Evolutionary conservation across 2,329 filamentous ascomycete species (phyloP), one percentile per base, ranked within the genome.

Genomic region (Monosporascus sp.): DNA sequence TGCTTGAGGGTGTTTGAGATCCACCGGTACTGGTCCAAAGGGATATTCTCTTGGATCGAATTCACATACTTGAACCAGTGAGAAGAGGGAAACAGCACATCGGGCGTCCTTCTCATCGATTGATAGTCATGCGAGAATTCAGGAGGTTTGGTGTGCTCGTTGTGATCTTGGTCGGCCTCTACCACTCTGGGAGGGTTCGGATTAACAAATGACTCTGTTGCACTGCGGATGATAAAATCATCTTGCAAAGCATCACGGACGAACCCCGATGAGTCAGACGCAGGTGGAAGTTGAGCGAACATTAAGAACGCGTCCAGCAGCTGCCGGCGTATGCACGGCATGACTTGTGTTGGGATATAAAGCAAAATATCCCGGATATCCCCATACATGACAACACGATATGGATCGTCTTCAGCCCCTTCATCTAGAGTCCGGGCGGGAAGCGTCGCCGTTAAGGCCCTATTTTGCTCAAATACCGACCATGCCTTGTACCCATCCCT

Each of bases 341-440:
- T 59, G 25, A 65, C 64, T 5, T 51, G 35, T 0, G 58, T 49
- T 0, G 82, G 80, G 5, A 86, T 68, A 48, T 72, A 62, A 35
- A 83, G 72, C 2, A 96, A 64, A 27, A 88, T 76, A 0, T 81
- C 76, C 56, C 83, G 73, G 20, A 97, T 75, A 65, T 97, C 94
- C 0, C 84, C 81, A 60, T 85, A 91, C 63, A 97, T 81, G 46
- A 96, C 81, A 3, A 94, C 82, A 37, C 91, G 81, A 59, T 88
- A 96, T 0, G 90, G 88, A 63, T 97, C 93, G 54, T 92, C 87
- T 58, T 90, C 87, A 17, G 80, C 81, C 2, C 82, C 78, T 25
- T 90, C 84, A 65, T 97, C 90, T 55, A 88, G 75, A 0, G 87
- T 87, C 48, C 88, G 82, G 17, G 88, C 88, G 6, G 91, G 89